These are phyloP conservation scores for Hirsutella rhossiliensis DNA, from an alignment of 2,329 filamentous ascomycete species.

Conservation along the genomic window DNA sequence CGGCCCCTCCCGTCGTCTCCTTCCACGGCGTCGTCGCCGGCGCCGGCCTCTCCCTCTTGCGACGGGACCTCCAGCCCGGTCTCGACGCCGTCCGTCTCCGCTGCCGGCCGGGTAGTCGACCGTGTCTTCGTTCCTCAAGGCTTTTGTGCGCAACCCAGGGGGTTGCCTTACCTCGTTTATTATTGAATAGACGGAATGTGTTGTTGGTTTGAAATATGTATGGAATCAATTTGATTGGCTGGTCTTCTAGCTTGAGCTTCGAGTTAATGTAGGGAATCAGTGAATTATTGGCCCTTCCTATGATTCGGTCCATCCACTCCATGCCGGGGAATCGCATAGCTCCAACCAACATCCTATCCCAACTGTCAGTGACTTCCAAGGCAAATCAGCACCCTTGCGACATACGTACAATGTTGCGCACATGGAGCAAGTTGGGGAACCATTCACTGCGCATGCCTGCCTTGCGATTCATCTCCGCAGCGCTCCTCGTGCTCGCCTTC, in stretches of 20 bases:
- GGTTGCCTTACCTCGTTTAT: no score
- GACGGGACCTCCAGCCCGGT: no score
- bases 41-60: no score
- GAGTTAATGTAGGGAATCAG: constrained; percentile 11
- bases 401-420: no score
- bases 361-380: not conserved
- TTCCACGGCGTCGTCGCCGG: no score
- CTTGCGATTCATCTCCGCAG: not conserved
- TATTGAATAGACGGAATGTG: constrained; percentile 10
- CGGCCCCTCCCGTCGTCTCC: no score
- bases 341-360: constrained; percentile 21
- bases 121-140: no score
- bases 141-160: no score
- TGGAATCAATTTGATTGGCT: constrained; percentile 1
- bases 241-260: constrained; percentile 1
- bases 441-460: not conserved
- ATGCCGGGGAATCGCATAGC: constrained; percentile 28
- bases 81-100: no score
- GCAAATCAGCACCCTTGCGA: no score
- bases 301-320: constrained; percentile 14
- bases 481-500: not conserved
- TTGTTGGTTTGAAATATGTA: constrained; percentile 10
- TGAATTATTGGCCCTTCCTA: constrained; percentile 9
- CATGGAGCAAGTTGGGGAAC: no score
- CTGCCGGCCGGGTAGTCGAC: no score